These are phyloP conservation scores for Phytophthora meadii DNA, from an alignment of 352 stramenopile genomes.

Conservation along the genomic window DNA sequence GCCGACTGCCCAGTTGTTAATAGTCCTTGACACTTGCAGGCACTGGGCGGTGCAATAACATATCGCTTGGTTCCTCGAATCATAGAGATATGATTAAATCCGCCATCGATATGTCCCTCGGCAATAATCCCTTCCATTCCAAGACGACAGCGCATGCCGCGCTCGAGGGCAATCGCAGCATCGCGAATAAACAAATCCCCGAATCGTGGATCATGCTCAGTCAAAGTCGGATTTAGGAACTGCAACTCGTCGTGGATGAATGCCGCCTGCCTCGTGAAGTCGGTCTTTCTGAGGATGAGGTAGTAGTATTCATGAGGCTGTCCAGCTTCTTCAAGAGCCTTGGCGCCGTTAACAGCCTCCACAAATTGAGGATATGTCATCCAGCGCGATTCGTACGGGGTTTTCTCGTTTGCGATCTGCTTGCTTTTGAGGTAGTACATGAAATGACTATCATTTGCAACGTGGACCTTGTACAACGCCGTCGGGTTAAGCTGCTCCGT, in stretches of 20 bases:
- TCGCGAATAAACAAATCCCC: slow-evolving; percentile 68
- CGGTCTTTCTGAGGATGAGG: slow-evolving; percentile 60
- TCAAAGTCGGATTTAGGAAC: slow-evolving; percentile 92
- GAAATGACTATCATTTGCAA: slow-evolving; percentile 92
- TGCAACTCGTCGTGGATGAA: slow-evolving; percentile 90
- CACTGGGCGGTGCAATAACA: slow-evolving; percentile 91
- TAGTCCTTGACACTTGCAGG: slow-evolving; percentile 85
- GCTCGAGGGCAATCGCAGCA: slow-evolving; percentile 30
- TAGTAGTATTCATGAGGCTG: slow-evolving; percentile 57
- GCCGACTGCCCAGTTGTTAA: slow-evolving; percentile 77
- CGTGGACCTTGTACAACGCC: slow-evolving; percentile 67
- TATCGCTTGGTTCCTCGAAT: slow-evolving; percentile 92
- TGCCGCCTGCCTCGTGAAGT: slow-evolving; percentile 43
- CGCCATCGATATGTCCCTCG: slow-evolving; percentile 94
- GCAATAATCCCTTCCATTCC: slow-evolving; percentile 94
- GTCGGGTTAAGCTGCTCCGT: slow-evolving; percentile 47
- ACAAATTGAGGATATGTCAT: slow-evolving; percentile 75
- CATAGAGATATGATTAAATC: slow-evolving; percentile 94
- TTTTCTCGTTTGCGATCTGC: slow-evolving; percentile 36
- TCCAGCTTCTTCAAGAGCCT: slow-evolving; percentile 15
- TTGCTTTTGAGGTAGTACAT: slow-evolving; percentile 91
- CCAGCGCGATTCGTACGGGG: slow-evolving; percentile 57
- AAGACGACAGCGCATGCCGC: slow-evolving; percentile 86
- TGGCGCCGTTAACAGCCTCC: slow-evolving; percentile 34
- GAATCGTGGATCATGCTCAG: slow-evolving; percentile 54